A percentile compares a stretch with the other conserved stretches of the same genome.
These are phyloP conservation scores for Monilinia polystroma DNA, from an alignment of 2,329 filamentous ascomycete species.

Conservation along the genomic window DNA sequence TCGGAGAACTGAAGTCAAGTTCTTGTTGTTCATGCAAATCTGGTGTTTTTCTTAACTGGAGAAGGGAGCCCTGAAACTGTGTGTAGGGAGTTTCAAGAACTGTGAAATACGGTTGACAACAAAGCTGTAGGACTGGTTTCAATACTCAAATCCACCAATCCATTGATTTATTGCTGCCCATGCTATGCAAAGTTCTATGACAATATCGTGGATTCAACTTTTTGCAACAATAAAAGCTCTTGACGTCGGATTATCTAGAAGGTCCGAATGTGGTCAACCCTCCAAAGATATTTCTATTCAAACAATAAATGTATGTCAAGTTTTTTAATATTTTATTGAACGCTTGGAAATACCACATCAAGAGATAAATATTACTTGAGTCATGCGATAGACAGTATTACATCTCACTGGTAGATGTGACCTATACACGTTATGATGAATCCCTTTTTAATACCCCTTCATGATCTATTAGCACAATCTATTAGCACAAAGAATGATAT, in stretches of 20 bases:
- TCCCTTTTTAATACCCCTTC: background rate
- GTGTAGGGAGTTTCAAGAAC: background rate
- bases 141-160: background rate
- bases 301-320: background rate
- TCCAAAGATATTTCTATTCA: background rate
- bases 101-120: background rate
- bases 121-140: background rate
- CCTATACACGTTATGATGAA: background rate
- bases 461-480: background rate
- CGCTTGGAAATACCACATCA: no score
- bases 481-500: background rate
- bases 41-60: background rate
- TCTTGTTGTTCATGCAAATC: background rate
- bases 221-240: no score
- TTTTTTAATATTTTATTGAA: no score
- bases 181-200: background rate
- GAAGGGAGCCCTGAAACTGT: background rate
- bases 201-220: no score
- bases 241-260: background rate
- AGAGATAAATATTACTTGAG: no score
- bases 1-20: no score
- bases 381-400: background rate
- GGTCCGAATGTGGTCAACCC: background rate
- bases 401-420: no score
- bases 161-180: background rate